Conservation (phyloP, 306 rosid species). For the Biancaea sappan region DNA sequence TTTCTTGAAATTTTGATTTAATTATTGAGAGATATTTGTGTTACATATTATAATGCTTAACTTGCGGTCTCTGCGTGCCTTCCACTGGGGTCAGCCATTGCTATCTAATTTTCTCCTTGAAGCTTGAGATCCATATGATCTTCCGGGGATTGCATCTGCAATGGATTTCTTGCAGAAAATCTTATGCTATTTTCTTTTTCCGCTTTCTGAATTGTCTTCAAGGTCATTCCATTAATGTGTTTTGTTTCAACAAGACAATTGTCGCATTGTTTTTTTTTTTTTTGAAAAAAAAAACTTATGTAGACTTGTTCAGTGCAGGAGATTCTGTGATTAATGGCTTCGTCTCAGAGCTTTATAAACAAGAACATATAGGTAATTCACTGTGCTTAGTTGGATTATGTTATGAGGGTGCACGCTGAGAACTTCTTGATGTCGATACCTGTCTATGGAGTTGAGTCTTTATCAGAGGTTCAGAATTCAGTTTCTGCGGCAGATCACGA, state of each 20-base stretch:
- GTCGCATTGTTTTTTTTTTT: background rate
- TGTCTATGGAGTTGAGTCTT: constrained; percentile 53
- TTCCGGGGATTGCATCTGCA: constrained; percentile 17
- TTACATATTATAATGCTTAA: background rate
- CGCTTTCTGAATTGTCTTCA: constrained; percentile 34
- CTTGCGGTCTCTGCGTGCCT: constrained; percentile 28
- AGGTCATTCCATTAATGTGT: constrained; percentile 32
- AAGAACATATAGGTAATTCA: constrained; percentile 39
- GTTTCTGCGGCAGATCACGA: constrained; percentile 43
- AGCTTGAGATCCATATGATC: constrained; percentile 28
- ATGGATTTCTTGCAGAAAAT: constrained; percentile 32
- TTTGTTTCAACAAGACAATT: constrained; percentile 16
- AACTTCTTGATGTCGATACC: constrained; percentile 58
- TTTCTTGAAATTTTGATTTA: background rate
- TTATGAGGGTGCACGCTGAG: constrained; percentile 18
- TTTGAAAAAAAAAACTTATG: background rate
- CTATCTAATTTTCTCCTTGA: constrained; percentile 23
- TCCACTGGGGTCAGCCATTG: constrained; percentile 35
- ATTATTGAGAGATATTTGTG: background rate
- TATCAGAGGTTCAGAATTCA: constrained; percentile 53
- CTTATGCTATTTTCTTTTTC: constrained; percentile 14
- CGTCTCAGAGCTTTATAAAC: background rate
- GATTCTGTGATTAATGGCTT: constrained; percentile 36
- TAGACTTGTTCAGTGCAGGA: background rate
- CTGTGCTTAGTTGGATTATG: constrained; percentile 45